Conservation (phyloP, 352 stramenopile species). For the Pythium phragmitis region DNA sequence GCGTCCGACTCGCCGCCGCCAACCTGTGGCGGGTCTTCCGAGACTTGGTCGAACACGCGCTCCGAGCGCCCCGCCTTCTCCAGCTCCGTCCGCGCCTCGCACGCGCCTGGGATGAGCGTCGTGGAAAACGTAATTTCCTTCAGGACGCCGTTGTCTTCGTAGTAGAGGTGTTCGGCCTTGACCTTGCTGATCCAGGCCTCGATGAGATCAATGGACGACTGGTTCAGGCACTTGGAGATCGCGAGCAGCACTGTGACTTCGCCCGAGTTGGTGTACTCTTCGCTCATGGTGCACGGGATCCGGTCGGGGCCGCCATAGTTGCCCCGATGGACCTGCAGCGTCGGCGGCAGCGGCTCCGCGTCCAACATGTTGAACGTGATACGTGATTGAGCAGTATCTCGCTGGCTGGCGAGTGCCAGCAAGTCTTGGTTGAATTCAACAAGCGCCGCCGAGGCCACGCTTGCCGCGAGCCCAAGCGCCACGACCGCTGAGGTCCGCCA, state of each 20-base stretch:
- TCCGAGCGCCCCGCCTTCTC: conserved; percentile 19
- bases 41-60: background rate
- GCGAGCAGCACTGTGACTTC: conserved; percentile 44
- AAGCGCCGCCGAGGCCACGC: conserved; percentile 14
- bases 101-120: conserved; percentile 43
- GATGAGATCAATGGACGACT: conserved; percentile 36
- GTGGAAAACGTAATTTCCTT: conserved; percentile 34
- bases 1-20: too few species aligned
- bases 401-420: conserved; percentile 6
- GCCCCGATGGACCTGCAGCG: conserved; percentile 7
- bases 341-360: conserved; percentile 6
- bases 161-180: conserved; percentile 19
- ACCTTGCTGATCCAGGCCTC: conserved; percentile 46
- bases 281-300: conserved; percentile 9
- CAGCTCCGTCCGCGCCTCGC: conserved; percentile 33
- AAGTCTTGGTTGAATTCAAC: conserved; percentile 31
- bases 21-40: too few species aligned
- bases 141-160: conserved; percentile 4
- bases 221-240: conserved; percentile 64
- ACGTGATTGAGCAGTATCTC: too few species aligned
- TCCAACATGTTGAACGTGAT: conserved; percentile 30
- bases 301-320: conserved; percentile 13
- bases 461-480: conserved; percentile 11
- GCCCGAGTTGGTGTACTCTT: conserved; percentile 15
- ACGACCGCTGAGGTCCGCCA: conserved; percentile 7